These are phyloP conservation scores for Ceratobasidium sp. DNA, from an alignment of 1,284 basidiomycete species.

Conservation along the genomic window DNA sequence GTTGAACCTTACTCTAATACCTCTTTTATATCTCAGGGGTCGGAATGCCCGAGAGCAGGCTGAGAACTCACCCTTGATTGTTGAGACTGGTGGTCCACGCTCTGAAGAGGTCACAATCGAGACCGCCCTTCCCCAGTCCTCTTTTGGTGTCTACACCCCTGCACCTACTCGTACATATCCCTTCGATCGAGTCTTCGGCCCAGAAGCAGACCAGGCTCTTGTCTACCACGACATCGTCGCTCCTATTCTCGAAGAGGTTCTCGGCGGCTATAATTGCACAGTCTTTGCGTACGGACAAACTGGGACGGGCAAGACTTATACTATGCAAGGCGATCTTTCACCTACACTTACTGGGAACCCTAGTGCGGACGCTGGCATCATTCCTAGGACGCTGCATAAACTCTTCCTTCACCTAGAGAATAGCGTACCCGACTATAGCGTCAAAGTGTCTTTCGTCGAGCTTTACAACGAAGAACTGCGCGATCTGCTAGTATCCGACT, in stretches of 20 bases:
- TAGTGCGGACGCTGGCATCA: conserved; percentile 92
- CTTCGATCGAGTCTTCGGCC: conserved; percentile 95
- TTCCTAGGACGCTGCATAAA: conserved; percentile 94
- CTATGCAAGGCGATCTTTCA: conserved; percentile 92
- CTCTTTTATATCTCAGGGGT: conserved; percentile 8
- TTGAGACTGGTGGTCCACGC: conserved; percentile 78
- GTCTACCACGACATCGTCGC: conserved; percentile 94
- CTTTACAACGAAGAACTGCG: conserved; percentile 99
- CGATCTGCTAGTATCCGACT: conserved; percentile 84
- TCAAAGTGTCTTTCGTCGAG: conserved; percentile 95
- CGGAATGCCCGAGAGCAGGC: conserved; percentile 85
- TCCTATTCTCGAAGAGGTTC: conserved; percentile 92
- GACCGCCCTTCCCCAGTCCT: conserved; percentile 73
- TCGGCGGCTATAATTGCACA: conserved; percentile 97
- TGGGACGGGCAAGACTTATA: conserved; percentile 98
- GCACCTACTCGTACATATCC: conserved; percentile 86
- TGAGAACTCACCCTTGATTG: conserved; percentile 85
- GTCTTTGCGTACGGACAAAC: conserved; percentile 99
- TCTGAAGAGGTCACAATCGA: conserved; percentile 84
- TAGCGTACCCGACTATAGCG: conserved; percentile 84
- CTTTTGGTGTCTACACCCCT: conserved; percentile 70
- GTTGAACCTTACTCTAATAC: background rate
- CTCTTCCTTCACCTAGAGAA: conserved; percentile 91
- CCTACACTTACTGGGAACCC: conserved; percentile 89
- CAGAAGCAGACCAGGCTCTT: conserved; percentile 96